These are phyloP conservation scores for Trichoderma sp. DNA, from an alignment of 2,329 filamentous ascomycete species.

Conservation along the genomic window DNA sequence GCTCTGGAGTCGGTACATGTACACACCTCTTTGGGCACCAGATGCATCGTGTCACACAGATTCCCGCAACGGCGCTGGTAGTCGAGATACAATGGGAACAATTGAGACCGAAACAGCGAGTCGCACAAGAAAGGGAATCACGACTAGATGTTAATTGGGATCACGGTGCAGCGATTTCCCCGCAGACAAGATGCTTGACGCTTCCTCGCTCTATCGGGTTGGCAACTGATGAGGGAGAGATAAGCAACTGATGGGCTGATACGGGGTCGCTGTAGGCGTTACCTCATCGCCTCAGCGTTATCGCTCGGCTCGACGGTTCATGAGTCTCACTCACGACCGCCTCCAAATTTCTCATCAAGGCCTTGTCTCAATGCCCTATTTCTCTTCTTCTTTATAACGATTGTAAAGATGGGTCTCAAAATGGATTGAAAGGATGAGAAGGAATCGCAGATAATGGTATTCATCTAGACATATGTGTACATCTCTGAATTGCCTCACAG, in stretches of 20 bases:
- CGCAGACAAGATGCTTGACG: neutral
- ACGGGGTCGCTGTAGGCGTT: neutral
- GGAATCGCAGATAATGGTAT: neutral
- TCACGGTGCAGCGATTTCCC: neutral
- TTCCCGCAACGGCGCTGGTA: too few species aligned
- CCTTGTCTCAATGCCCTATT: too few species aligned
- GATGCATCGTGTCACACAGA: constrained; percentile 44
- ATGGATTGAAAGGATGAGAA: too few species aligned
- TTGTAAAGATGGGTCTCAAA: too few species aligned
- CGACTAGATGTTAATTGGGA: too few species aligned
- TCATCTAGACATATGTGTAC: neutral
- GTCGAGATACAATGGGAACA: neutral
- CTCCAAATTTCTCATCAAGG: neutral
- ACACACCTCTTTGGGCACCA: constrained; percentile 53
- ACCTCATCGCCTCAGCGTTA: constrained; percentile 3
- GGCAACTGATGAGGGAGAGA: neutral
- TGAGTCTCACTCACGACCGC: too few species aligned
- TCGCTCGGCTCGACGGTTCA: neutral
- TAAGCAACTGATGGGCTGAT: neutral
- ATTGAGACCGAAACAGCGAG: neutral
- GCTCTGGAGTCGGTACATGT: constrained; percentile 26
- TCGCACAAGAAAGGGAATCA: neutral
- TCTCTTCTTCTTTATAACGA: too few species aligned
- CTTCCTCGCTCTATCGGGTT: neutral
- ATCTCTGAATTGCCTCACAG: neutral